Evolutionary conservation across 2,329 filamentous ascomycete species (phyloP).

Genomic region (Ilyonectria destructans): DNA sequence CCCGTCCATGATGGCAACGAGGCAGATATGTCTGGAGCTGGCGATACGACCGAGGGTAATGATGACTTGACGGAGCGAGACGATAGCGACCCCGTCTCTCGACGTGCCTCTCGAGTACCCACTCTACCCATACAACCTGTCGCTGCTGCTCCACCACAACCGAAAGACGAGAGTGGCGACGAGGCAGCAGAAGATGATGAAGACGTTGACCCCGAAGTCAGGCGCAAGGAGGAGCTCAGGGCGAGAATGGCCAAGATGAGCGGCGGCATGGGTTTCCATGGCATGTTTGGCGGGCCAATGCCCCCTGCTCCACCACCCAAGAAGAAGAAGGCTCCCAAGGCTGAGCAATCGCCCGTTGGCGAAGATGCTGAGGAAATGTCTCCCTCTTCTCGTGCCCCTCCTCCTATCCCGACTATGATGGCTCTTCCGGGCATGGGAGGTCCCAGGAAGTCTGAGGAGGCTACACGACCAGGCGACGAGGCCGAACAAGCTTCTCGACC

Average conservation of each 20-base stretch:
- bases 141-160: constrained; percentile 38
- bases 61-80: constrained; percentile 80
- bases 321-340: constrained; percentile 69
- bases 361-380: constrained; percentile 62
- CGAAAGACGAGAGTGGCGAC: constrained; percentile 70
- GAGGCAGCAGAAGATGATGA: constrained; percentile 82
- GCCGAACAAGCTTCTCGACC: constrained; percentile 49
- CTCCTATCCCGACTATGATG: constrained; percentile 74
- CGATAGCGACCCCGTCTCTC: constrained; percentile 77
- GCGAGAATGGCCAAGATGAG: constrained; percentile 99
- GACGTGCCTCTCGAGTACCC: constrained; percentile 57
- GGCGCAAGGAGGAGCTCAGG: constrained; percentile 88
- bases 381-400: constrained; percentile 61
- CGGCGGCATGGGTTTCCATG: constrained; percentile 96
- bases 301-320: constrained; percentile 70
- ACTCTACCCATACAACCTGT: constrained; percentile 51
- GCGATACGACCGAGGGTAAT: constrained; percentile 75
- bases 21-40: constrained; percentile 76
- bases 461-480: constrained; percentile 57
- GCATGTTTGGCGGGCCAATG: constrained; percentile 87
- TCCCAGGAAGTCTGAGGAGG: constrained; percentile 64
- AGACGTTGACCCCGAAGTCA: constrained; percentile 89
- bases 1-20: constrained; percentile 74
- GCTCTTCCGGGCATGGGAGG: constrained; percentile 82
- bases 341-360: constrained; percentile 61